Evolutionary conservation across 1,284 basidiomycete genomes (phyloP).

Genomic region (Sphaerobolus stellatus): DNA sequence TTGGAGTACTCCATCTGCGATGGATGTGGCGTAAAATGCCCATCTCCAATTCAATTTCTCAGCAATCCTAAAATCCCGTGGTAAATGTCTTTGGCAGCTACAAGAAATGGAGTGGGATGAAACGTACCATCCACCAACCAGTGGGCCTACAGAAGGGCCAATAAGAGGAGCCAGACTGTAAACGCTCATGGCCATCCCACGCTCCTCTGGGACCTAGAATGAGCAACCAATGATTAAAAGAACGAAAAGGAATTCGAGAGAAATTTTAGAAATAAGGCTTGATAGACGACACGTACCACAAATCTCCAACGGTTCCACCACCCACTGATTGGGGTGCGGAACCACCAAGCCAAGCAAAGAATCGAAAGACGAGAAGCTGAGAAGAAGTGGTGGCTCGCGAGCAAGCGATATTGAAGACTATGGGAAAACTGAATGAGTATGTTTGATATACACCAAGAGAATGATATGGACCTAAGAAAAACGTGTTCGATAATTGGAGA

Average conservation of each 20-base stretch:
- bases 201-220: constrained; percentile 14
- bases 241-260: not conserved
- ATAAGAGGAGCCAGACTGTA: constrained; percentile 64
- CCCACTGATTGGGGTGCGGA: constrained; percentile 25
- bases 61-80: constrained; percentile 25
- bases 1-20: constrained; percentile 34
- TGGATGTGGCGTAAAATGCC: constrained; percentile 49
- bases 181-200: constrained; percentile 55
- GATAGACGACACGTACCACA: not conserved
- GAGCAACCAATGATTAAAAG: not conserved
- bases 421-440: constrained; percentile 4
- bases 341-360: constrained; percentile 39
- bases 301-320: not conserved
- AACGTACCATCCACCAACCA: constrained; percentile 25
- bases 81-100: constrained; percentile 7
- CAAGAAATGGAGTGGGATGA: not conserved
- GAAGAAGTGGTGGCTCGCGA: constrained; percentile 36
- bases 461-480: constrained; percentile 16
- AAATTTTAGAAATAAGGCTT: not conserved
- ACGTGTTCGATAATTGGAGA: constrained; percentile 16
- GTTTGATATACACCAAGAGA: not conserved
- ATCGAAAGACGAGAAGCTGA: constrained; percentile 36
- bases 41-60: constrained; percentile 47
- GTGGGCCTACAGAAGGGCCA: constrained; percentile 63
- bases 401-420: constrained; percentile 40